Base-by-base conservation (phyloP, 345 rosid species). In the Adansonia digitata region DNA sequence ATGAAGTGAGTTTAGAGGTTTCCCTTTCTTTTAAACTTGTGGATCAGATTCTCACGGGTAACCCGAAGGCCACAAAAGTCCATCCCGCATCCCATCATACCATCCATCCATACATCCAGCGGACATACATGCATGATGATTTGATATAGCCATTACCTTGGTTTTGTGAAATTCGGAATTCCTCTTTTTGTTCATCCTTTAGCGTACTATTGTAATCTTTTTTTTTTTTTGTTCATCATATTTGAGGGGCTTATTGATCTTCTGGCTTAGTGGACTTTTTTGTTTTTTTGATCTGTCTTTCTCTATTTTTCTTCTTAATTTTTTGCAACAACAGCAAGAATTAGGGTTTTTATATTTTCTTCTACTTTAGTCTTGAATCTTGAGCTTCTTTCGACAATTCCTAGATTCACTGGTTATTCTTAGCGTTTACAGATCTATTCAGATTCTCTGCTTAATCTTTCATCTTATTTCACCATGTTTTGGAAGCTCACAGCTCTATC, bases 401-500 rank as follows among this genome's bases (percentile, higher is more conserved):
- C 84, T 82, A 75, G 85, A 81, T 82, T 86, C 83, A 62, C 80
- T 80, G 66, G 78, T 34, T 20, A 49, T 77, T 75, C 72, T 67
- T 82, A 79, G 87, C 88, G 82, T 77, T 79, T 64, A 75, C 87
- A 85, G 94, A 89, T 92, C 97, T 82, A 75, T 78, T 43, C 77
- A 20, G 65, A 66, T 68, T 35, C 74, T 67, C 80, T 78, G 78
- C 81, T 76, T 39, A 77, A 78, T 76, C 74, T 77, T 55, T 20
- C 2, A 20, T 75, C 63, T 20, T 69, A 61, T 42, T n/a, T 67
- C 66, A 74, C 61, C 82, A 96, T 96, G 99, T 96, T 96, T 51
- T 96, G 99, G 99, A 93, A 96, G 86, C 94, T 96, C 75, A 83
- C 98, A 15, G 75, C 92, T 81, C 84, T 96, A 77, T 96, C 99